These are phyloP conservation scores for Trichosporon sp. DNA, from an alignment of 1,284 basidiomycete species.

Conservation along the genomic window DNA sequence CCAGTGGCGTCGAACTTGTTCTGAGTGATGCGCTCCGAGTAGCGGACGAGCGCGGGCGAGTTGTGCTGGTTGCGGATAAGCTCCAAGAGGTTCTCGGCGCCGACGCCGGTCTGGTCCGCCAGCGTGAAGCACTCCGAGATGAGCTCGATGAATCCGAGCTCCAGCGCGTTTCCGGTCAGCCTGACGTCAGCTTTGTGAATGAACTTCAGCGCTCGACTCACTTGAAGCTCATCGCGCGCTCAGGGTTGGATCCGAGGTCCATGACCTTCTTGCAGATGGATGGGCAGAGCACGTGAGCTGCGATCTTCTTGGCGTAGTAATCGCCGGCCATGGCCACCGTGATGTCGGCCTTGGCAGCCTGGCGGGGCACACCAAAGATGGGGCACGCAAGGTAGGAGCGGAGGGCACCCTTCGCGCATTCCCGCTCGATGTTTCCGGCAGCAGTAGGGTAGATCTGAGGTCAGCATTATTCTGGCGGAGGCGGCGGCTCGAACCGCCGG, in stretches of 20 bases:
- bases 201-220: constrained; percentile 55
- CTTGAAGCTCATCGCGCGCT: constrained; percentile 69
- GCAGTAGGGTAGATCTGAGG: constrained; percentile 64
- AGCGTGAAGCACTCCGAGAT: constrained; percentile 76
- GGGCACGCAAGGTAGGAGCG: constrained; percentile 70
- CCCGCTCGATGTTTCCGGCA: constrained; percentile 69
- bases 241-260: constrained; percentile 52
- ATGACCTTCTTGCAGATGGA: constrained; percentile 67
- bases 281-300: constrained; percentile 65
- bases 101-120: constrained; percentile 77
- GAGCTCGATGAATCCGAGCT: constrained; percentile 61
- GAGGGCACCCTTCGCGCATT: constrained; percentile 58
- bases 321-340: constrained; percentile 76
- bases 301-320: constrained; percentile 75
- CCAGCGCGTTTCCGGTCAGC: constrained; percentile 45
- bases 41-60: constrained; percentile 29
- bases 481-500: neutral
- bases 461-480: neutral
- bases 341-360: constrained; percentile 66
- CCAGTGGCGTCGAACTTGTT: constrained; percentile 68
- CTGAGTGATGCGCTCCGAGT: constrained; percentile 33
- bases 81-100: constrained; percentile 56
- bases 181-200: constrained; percentile 19
- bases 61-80: constrained; percentile 57
- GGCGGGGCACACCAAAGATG: constrained; percentile 65